Evolutionary conservation across 2,329 filamentous ascomycete genomes (phyloP).

Genomic region (Ceratocystiopsis minuta): DNA sequence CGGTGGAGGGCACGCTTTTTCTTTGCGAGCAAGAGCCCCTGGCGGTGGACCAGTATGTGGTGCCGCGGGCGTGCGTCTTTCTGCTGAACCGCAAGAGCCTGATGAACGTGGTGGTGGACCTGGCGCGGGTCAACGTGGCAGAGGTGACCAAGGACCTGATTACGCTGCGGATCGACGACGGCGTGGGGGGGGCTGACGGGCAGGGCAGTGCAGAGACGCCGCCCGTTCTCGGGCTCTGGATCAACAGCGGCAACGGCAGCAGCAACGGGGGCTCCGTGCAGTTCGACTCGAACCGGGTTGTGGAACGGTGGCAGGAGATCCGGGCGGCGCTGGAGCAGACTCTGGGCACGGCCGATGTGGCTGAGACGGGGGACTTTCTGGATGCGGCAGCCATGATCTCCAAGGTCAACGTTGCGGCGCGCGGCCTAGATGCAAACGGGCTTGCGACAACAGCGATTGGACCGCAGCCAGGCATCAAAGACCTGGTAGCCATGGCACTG

Average conservation of each 20-base stretch:
- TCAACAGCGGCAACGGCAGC: slow-evolving; percentile 20
- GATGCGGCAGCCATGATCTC: slow-evolving; percentile 2
- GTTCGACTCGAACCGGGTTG: slow-evolving; percentile 16
- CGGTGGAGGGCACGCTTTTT: slow-evolving; percentile 73
- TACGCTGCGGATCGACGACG: slow-evolving; percentile 6
- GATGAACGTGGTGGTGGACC: slow-evolving; percentile 50
- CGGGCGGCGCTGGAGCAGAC: slow-evolving; percentile 8
- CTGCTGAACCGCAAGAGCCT: slow-evolving; percentile 55
- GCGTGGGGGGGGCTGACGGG: not conserved
- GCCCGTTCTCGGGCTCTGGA: slow-evolving; percentile 34
- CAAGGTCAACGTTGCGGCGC: not conserved
- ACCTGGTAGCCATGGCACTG: slow-evolving; percentile 15
- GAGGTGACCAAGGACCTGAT: slow-evolving; percentile 39
- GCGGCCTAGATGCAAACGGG: slow-evolving; percentile 11
- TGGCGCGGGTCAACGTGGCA: slow-evolving; percentile 42
- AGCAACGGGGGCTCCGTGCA: not conserved
- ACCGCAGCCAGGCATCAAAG: slow-evolving; percentile 24
- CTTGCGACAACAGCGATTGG: slow-evolving; percentile 27
- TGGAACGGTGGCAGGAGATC: slow-evolving; percentile 22
- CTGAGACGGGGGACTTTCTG: slow-evolving; percentile 2
- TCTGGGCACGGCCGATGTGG: slow-evolving; percentile 3
- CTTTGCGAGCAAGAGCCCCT: slow-evolving; percentile 48
- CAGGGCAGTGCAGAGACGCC: slow-evolving; percentile 1
- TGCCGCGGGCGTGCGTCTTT: slow-evolving; percentile 40
- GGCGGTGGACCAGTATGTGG: slow-evolving; percentile 17